Base-by-base conservation (phyloP, 2,329 filamentous ascomycete genomes). In the Purpureocillium takamizusanense region DNA sequence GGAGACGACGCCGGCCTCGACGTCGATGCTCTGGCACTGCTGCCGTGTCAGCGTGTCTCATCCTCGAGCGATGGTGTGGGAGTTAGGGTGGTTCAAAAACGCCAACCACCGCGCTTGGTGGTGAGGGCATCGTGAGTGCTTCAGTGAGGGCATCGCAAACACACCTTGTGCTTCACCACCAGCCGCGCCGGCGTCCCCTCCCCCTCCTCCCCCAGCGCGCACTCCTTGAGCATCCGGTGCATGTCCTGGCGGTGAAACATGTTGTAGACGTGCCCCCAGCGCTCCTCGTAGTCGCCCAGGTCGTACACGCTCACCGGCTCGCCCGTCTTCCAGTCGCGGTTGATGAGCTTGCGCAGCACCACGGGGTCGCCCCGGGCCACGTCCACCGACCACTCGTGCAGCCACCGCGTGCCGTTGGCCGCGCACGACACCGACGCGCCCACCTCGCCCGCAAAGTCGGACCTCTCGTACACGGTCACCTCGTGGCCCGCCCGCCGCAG, bases 221-320 rank as follows among this genome's bases (percentile, higher is more conserved):
- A 62, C 15, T 81, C 75, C 61, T 72, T 78, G 17, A 83, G 55
- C 77, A 83, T 82, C 7, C 62, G 52, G 47, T 83, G 80, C 79
- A 83, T 83, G 44, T 82, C 70, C 49, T 81, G 74, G 1, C 79
- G 66, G 50, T 83, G 79, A 47, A 83, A 83, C 76, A 81, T 81
- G 55, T 82, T 78, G 54, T 82, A 81, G 0, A 74, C 66, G 16
- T 75, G 72, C 11, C 78, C 78, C 78, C 78, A 84, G 38, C 63
- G 65, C 59, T 76, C 52, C 55, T 83, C 72, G 41, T 84, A 84
- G 50, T 83, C 79, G 10, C 61, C 69, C 14, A 85, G 57, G 47
- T 75, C 70, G 47, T 81, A 83, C 1, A 79, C 74, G 46, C 72
- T 82, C 17, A 78, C 69, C 0, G 75, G 71, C 57, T 83, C 74